Base-by-base conservation (phyloP, 192 early-diverging fungal genomes). In the Backusella morwellensis region DNA sequence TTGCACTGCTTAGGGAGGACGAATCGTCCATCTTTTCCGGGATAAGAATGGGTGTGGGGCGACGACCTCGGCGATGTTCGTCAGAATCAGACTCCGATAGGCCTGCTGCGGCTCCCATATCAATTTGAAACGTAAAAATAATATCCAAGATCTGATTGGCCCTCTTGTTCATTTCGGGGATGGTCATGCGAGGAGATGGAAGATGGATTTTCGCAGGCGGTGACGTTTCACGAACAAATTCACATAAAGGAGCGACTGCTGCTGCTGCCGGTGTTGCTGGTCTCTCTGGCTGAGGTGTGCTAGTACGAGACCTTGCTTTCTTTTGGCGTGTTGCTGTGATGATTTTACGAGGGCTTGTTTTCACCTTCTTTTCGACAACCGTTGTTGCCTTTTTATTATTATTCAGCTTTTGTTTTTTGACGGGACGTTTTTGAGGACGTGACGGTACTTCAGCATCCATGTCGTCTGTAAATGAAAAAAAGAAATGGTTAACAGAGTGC, bases 151-250 rank as follows among this genome's bases (percentile, higher is more conserved):
- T 77, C 29, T 89, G 89, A 79, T 91, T 92, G 21, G 87, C 86
- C n/a, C 91, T 86, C 76, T 86, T 87, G 79, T 83, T 90, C 91
- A 92, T 92, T 63, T 92, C 91, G 41, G 80, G 78, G 26, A 92
- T 54, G 12, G 84, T 84, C 76, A 90, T 84, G 26, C 81, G 76
- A 34, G 86, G 59, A 66, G 88, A 80, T 3, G 90, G 90, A 32
- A 84, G 78, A 67, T 86, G 84, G 17, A 89, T 69, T 66, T 87
- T 88, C 42, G 88, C 77, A 23, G 88, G 86, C 4, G 82, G 81
- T n/a, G 81, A 79, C 40, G 35, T 72, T 50, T 50, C 70, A 72
- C 70, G 70, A 47, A 63, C 56, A 29, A 14, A 29, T 29, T 63
- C 23, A 29, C 11, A 63, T 63, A 63, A 12, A 63, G 56, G 23